These are phyloP conservation scores for Nemophila menziesii DNA, from an alignment of 257 asterid species.

Conservation along the genomic window DNA sequence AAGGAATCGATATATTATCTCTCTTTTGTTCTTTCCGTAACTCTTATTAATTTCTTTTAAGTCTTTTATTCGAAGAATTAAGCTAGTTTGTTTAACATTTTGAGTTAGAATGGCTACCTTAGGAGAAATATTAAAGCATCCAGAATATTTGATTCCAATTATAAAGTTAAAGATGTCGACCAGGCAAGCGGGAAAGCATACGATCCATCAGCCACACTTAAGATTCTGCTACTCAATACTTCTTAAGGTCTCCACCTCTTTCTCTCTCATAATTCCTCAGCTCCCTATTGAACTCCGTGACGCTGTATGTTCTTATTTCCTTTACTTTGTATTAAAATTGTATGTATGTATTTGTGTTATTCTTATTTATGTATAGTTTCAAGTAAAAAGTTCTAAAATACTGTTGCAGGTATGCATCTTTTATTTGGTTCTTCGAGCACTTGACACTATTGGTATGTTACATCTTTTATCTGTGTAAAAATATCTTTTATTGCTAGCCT, in stretches of 20 bases:
- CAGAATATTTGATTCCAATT: conserved; percentile 79
- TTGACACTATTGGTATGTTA: conserved; percentile 94
- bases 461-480: not conserved
- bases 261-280: conserved; percentile 82
- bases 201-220: conserved; percentile 89
- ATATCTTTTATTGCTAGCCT: not conserved
- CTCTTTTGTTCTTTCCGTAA: no score
- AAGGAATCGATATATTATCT: no score
- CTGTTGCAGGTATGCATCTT: conserved; percentile 84
- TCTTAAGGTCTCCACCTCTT: conserved; percentile 84
- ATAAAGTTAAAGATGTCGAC: conserved; percentile 65
- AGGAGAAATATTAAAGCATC: conserved; percentile 66
- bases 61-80: no score
- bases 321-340: not conserved
- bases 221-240: conserved; percentile 85
- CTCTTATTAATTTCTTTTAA: no score
- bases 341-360: not conserved
- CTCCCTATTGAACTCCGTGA: conserved; percentile 89
- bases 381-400: conserved; percentile 6
- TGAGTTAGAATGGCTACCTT: conserved; percentile 73
- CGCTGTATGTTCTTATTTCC: conserved; percentile 43
- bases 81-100: no score
- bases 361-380: not conserved
- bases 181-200: conserved; percentile 73
- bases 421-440: conserved; percentile 96